Evolutionary conservation across 768 basidiomycete genomes (phyloP), one percentile per base, ranked within the genome.

Genomic region (Serendipita sp.): DNA sequence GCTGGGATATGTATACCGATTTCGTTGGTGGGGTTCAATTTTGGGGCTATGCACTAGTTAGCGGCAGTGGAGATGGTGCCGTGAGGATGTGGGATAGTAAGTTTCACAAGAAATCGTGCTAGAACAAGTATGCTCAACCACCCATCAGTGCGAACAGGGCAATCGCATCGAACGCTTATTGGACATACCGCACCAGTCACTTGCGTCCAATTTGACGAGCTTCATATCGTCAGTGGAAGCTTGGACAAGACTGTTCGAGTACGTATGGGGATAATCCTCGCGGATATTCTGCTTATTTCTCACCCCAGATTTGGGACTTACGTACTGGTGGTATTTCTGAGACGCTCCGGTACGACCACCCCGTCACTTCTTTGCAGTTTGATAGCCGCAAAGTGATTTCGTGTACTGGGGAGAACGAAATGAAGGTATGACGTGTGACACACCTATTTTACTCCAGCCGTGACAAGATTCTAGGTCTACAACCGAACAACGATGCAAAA

Each of bases 31-130:
- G 89, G 2, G 88, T 98, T 47, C 96, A 98, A 73, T 97, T 97
- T 73, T 98, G 96, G 95, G 94, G 93, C 2, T 95, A 96, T 72
- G 96, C 92, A 1, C 81, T 99, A 41, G 92, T 97, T 3, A 96
- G 92, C 69, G 96, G 94, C 1, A 96, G 92, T 70, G 94, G 92
- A 0, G 96, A 99, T 73, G 93, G 95, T 44, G 95, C 89, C 2
- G 94, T 98, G 35, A 77, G 96, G 68, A 97, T 99, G 94, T 99
- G 96, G 96, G 96, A 99, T 72, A 97, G 93, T 95, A 72, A 81
- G 91, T 28, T 45, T 63, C 34, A 34, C 47, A 30, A 56, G 28
- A 65, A 28, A 38, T 35, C 44, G 67, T 64, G 63, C n/a, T 38
- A 48, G 54, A 13, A 46, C 13, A 46, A 46, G 23, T 23, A 23